Conservation (phyloP, 2,329 filamentous ascomycete genomes). For the Botrytis cinerea region DNA sequence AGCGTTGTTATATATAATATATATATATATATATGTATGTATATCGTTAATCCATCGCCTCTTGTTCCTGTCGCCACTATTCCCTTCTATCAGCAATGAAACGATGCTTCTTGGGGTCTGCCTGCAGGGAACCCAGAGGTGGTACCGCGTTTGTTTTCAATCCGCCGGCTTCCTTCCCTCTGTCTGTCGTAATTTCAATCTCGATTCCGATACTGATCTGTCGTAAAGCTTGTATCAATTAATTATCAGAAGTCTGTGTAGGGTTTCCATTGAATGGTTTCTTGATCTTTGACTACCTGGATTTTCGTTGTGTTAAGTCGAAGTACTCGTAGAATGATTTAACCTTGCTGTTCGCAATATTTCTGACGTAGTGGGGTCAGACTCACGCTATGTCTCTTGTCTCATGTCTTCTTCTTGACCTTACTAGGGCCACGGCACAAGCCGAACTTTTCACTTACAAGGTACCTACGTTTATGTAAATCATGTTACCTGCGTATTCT, state of each 20-base stretch:
- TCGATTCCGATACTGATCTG: background rate
- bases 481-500: background rate
- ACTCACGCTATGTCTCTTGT: too few relatives aligned
- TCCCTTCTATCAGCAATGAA: background rate
- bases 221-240: background rate
- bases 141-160: background rate
- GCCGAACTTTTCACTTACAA: background rate
- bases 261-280: background rate
- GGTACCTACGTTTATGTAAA: background rate
- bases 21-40: background rate
- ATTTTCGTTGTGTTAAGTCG: background rate
- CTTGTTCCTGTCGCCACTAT: background rate
- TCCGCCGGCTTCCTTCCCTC: background rate
- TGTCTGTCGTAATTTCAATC: background rate
- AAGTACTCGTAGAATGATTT: too few relatives aligned
- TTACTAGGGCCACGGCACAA: background rate
- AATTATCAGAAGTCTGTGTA: background rate
- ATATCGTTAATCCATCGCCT: background rate
- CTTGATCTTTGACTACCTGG: background rate
- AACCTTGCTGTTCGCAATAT: background rate
- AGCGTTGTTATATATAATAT: background rate
- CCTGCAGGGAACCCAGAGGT: background rate
- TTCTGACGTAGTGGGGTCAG: background rate
- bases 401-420: too few relatives aligned
- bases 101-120: background rate